Conservation (phyloP, 768 basidiomycete genomes). For the Crassisporium funariophilum region DNA sequence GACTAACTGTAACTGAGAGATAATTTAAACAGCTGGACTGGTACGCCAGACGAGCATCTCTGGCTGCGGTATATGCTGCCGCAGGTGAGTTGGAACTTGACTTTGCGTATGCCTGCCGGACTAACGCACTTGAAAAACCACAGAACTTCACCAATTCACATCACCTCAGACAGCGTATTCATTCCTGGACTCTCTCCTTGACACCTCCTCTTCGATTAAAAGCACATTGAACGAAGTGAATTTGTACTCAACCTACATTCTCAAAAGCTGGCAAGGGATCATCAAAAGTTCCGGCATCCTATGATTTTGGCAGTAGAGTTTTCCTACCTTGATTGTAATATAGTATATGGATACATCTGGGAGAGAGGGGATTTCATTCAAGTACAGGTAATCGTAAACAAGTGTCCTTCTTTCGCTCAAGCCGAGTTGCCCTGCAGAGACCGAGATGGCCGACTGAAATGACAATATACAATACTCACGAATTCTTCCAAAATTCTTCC, state of each 20-base stretch:
- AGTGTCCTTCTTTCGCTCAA: too few species aligned
- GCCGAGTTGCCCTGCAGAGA: not conserved
- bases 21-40: slow-evolving; percentile 60
- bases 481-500: too few species aligned
- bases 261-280: slow-evolving; percentile 74
- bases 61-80: slow-evolving; percentile 72
- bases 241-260: slow-evolving; percentile 60
- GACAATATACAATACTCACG: not conserved
- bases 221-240: slow-evolving; percentile 52
- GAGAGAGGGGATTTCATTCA: too few species aligned
- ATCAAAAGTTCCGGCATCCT: slow-evolving; percentile 66
- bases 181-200: slow-evolving; percentile 70
- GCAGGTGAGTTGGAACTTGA: slow-evolving; percentile 46
- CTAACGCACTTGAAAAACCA: not conserved
- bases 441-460: not conserved
- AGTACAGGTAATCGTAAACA: too few species aligned
- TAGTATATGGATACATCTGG: too few species aligned
- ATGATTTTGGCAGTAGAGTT: too few species aligned
- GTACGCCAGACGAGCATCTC: slow-evolving; percentile 68
- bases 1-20: slow-evolving; percentile 1
- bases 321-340: too few species aligned
- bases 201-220: slow-evolving; percentile 46
- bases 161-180: slow-evolving; percentile 67
- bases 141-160: slow-evolving; percentile 81
- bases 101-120: not conserved